Conservation (phyloP, 1,139 yeast genomes). For the Hanseniaspora sp. region DNA sequence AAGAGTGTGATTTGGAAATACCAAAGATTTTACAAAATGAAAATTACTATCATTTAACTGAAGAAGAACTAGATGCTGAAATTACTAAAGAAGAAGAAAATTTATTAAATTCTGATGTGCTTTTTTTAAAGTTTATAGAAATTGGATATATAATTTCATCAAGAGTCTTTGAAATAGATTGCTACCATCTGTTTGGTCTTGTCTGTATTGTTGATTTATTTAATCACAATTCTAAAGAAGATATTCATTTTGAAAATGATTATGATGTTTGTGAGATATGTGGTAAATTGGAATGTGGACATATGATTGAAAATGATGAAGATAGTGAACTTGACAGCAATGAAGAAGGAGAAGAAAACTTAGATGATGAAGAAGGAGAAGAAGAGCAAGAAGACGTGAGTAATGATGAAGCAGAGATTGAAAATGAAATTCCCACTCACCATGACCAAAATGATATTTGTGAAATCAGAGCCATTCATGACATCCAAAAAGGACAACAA, state of each 20-base stretch:
- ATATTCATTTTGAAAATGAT: constrained; percentile 64
- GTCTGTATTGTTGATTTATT: constrained; percentile 90
- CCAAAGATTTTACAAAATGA: constrained; percentile 33
- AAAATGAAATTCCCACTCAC: constrained; percentile 30
- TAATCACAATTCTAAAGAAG: constrained; percentile 54
- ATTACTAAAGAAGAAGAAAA: background rate
- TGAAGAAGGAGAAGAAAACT: constrained; percentile 23
- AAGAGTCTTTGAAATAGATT: constrained; percentile 71
- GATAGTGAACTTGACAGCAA: constrained; percentile 20
- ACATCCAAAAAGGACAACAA: constrained; percentile 43
- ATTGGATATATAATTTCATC: constrained; percentile 53
- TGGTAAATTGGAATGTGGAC: constrained; percentile 56
- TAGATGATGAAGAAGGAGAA: constrained; percentile 19
- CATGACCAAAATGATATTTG: constrained; percentile 37
- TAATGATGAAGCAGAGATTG: constrained; percentile 29
- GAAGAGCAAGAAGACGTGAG: constrained; percentile 1
- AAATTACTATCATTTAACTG: constrained; percentile 20
- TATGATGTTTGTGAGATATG: constrained; percentile 63
- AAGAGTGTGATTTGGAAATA: constrained; percentile 29
- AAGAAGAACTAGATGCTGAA: constrained; percentile 15
- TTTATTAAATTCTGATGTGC: constrained; percentile 20
- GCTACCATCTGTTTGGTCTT: constrained; percentile 57
- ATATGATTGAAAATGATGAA: constrained; percentile 26
- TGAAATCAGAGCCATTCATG: constrained; percentile 40
- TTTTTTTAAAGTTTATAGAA: constrained; percentile 39